phyloP scores from a whole-genome alignment of 352 stramenopile genomes.

The Globisporangium megalacanthum region DNA sequence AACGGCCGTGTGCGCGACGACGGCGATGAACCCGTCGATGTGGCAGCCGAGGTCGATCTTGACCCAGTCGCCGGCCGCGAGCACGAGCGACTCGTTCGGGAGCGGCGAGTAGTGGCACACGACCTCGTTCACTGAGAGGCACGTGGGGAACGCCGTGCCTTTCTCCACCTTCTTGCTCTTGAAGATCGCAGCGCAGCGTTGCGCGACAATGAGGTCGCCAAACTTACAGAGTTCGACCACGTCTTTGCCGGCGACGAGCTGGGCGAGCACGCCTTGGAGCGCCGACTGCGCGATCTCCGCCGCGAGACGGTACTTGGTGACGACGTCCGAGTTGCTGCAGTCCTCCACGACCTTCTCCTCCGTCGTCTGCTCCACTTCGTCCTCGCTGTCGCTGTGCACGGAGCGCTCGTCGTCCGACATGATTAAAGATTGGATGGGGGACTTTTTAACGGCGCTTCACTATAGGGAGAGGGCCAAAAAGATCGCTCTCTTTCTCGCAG shows the following conservation, averaged over 20 bases:
- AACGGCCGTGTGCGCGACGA: constrained; percentile 97
- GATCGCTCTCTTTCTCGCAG: neutral
- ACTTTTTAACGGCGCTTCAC: no score
- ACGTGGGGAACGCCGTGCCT: constrained; percentile 99
- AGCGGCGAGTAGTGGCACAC: constrained; percentile 99
- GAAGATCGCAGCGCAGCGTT: constrained; percentile 91
- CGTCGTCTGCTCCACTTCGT: constrained; percentile 54
- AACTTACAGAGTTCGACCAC: constrained; percentile 96
- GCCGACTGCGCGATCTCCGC: constrained; percentile 98
- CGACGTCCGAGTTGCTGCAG: constrained; percentile 89
- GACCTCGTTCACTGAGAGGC: constrained; percentile 98
- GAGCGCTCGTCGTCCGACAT: constrained; percentile 50
- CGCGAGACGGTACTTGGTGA: constrained; percentile 97
- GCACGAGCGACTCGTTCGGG: constrained; percentile 64
- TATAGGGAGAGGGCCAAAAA: no score
- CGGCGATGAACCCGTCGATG: constrained; percentile 99
- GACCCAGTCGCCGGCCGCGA: constrained; percentile 85
- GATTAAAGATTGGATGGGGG: neutral
- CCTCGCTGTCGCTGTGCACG: constrained; percentile 65
- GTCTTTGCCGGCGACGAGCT: constrained; percentile 92
- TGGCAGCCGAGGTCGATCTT: constrained; percentile 98
- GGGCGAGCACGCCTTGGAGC: constrained; percentile 92
- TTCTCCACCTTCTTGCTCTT: constrained; percentile 98
- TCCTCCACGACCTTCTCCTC: constrained; percentile 73
- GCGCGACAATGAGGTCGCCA: constrained; percentile 77